A percentile compares a stretch with the other conserved stretches of the same genome.
Evolutionary conservation across 495 filamentous ascomycete species (phyloP).

Genomic region (Hypoxylon lienhwacheense): DNA sequence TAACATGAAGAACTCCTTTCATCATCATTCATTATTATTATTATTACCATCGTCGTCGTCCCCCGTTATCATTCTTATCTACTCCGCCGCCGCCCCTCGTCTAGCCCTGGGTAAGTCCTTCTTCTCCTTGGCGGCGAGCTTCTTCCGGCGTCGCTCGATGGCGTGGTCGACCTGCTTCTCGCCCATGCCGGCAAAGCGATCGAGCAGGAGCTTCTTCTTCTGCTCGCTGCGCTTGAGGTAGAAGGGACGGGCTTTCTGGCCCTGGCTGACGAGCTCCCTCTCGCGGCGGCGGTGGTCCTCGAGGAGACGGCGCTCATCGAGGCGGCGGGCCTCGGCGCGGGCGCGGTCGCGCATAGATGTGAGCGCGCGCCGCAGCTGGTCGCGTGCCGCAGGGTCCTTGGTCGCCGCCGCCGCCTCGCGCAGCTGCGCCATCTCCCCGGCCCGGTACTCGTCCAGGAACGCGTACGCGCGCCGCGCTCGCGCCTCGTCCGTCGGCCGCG

Average conservation of each 20-base stretch:
- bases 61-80: constrained; percentile 11
- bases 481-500: constrained; percentile 47
- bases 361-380: constrained; percentile 66
- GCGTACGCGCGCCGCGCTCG: constrained; percentile 68
- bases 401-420: constrained; percentile 64
- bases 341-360: constrained; percentile 69
- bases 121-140: constrained; percentile 76
- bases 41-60: background rate
- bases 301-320: background rate
- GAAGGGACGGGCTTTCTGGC: constrained; percentile 93
- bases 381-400: constrained; percentile 61
- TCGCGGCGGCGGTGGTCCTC: constrained; percentile 76
- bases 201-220: constrained; percentile 78
- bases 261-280: constrained; percentile 77
- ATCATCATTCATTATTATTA: too few relatives aligned
- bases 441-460: constrained; percentile 84
- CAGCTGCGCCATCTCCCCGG: constrained; percentile 74
- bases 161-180: constrained; percentile 76
- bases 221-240: constrained; percentile 88
- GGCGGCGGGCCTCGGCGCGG: too few relatives aligned
- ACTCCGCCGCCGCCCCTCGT: constrained; percentile 42
- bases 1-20: constrained; percentile 2
- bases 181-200: constrained; percentile 79
- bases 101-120: constrained; percentile 72
- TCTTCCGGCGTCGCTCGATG: constrained; percentile 83